phyloP scores from a whole-genome alignment of 2,329 filamentous ascomycete species.

The Coniosporium uncinatum region DNA sequence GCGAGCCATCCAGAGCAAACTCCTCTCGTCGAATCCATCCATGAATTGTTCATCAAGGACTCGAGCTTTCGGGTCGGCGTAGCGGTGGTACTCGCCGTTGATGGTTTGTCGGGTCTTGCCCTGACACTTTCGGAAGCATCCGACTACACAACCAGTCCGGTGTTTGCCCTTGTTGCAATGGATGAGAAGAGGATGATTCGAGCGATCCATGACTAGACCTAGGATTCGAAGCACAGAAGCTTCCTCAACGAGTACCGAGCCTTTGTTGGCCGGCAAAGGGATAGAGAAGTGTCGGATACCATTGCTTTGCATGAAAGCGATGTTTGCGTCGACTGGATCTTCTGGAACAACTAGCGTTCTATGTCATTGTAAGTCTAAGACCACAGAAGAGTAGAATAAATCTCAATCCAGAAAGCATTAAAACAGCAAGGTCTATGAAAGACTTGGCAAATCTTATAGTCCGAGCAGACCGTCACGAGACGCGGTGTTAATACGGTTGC shows the following conservation, averaged over 20 bases:
- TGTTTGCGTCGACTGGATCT: slow-evolving; percentile 28
- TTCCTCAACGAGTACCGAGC: slow-evolving; percentile 36
- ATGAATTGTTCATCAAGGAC: slow-evolving; percentile 39
- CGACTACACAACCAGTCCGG: slow-evolving; percentile 86
- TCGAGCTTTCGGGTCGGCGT: slow-evolving; percentile 44
- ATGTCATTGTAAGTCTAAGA: background rate
- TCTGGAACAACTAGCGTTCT: background rate
- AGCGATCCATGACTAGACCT: slow-evolving; percentile 61
- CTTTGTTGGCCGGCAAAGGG: slow-evolving; percentile 85
- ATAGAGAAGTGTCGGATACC: slow-evolving; percentile 70
- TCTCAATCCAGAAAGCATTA: no score
- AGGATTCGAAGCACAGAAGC: slow-evolving; percentile 64
- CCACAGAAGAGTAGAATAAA: no score
- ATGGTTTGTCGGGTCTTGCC: slow-evolving; percentile 56
- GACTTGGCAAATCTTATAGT: no score
- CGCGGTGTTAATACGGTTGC: no score
- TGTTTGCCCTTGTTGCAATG: slow-evolving; percentile 97
- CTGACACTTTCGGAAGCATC: slow-evolving; percentile 67
- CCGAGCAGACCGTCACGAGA: no score
- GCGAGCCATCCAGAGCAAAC: slow-evolving; percentile 29
- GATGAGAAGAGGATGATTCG: slow-evolving; percentile 76
- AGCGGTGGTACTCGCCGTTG: slow-evolving; percentile 68
- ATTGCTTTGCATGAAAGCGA: slow-evolving; percentile 57
- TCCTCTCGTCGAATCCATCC: slow-evolving; percentile 32
- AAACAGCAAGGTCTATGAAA: background rate